Base-by-base conservation (phyloP, 1,139 yeast genomes). In the Kazachstania sp. region DNA sequence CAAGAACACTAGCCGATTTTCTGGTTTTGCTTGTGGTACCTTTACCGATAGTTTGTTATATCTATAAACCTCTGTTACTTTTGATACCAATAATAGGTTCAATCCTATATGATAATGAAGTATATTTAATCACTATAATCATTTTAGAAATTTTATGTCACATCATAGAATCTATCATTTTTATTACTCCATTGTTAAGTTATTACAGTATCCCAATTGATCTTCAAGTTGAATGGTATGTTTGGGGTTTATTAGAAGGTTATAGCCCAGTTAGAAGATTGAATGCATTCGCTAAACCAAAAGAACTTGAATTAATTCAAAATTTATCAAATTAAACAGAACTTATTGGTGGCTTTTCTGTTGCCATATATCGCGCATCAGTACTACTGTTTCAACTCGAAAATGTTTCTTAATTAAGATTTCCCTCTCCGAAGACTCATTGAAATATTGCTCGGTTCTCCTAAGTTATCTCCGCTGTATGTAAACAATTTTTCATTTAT, bases 161-260 rank as follows among this genome's bases (percentile, higher is more conserved):
- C 58, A 8, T 71, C 1, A 18, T 65, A 2, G 88, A 83, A 55
- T 59, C 71, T 4, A 26, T 65, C 1, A 50, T 68, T n/a, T 47
- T 74, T 16, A 57, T 78, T 19, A 58, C 68, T 47, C 86, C 85
- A 11, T 63, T 64, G 41, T 58, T 77, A 48, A 62, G 54, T 32
- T 74, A 71, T 58, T 77, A 78, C 62, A 73, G 90, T 63, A 80
- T 79, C 45, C 81, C 86, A 5, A 57, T 63, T 0, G 69, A 68
- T 42, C 70, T 69, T 48, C 68, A 68, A 43, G 46, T 76, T 12
- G 72, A 71, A 37, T 81, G 86, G 81, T 59, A 70, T 36, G 42
- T 69, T 13, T 68, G 76, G 62, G 71, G 75, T 49, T 51, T 80
- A 30, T 28, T 81, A 34, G 87, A 82, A 61, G 92, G 92, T 0